Evolutionary conservation across 2,329 filamentous ascomycete species (phyloP).

Genomic region (Stemphylium lycopersici): DNA sequence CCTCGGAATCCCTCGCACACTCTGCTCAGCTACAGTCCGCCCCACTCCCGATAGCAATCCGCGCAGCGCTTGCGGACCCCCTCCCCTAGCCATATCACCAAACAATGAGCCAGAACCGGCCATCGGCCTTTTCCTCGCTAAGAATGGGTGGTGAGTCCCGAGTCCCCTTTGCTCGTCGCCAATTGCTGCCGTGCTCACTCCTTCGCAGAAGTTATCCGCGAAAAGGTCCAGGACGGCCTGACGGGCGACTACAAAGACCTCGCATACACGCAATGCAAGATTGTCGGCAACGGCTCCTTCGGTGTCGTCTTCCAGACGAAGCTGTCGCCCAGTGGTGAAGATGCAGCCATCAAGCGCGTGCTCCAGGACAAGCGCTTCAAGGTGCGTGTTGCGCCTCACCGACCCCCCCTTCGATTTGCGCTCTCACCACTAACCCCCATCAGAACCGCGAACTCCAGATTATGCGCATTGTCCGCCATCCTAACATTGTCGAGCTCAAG

Average conservation of each 20-base stretch:
- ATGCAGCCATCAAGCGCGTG: slow-evolving; percentile 98
- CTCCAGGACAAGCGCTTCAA: slow-evolving; percentile 99
- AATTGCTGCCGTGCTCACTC: slow-evolving; percentile 42
- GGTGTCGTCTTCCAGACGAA: slow-evolving; percentile 99
- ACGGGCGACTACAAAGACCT: slow-evolving; percentile 96
- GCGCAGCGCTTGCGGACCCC: slow-evolving; percentile 38
- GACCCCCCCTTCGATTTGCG: slow-evolving; percentile 9
- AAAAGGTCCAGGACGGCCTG: slow-evolving; percentile 98
- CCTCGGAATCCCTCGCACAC: slow-evolving; percentile 51
- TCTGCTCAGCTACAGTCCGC: slow-evolving; percentile 54
- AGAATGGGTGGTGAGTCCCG: slow-evolving; percentile 93
- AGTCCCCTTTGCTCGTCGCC: not conserved
- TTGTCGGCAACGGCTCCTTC: slow-evolving; percentile 98
- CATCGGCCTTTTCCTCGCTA: slow-evolving; percentile 84
- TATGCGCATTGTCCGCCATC: slow-evolving; percentile 98
- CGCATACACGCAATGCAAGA: slow-evolving; percentile 99
- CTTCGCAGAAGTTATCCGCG: slow-evolving; percentile 85
- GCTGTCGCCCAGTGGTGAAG: slow-evolving; percentile 94
- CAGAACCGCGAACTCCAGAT: slow-evolving; percentile 99
- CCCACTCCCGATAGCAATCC: slow-evolving; percentile 51
- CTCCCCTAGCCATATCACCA: slow-evolving; percentile 31
- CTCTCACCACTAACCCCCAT: slow-evolving; percentile 32
- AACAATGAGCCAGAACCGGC: slow-evolving; percentile 87
- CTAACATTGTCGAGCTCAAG: slow-evolving; percentile 98
- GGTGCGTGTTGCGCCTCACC: slow-evolving; percentile 59